phyloP scores from a whole-genome alignment of 169 alveolate genomes.

The Eimeria necatrix region DNA sequence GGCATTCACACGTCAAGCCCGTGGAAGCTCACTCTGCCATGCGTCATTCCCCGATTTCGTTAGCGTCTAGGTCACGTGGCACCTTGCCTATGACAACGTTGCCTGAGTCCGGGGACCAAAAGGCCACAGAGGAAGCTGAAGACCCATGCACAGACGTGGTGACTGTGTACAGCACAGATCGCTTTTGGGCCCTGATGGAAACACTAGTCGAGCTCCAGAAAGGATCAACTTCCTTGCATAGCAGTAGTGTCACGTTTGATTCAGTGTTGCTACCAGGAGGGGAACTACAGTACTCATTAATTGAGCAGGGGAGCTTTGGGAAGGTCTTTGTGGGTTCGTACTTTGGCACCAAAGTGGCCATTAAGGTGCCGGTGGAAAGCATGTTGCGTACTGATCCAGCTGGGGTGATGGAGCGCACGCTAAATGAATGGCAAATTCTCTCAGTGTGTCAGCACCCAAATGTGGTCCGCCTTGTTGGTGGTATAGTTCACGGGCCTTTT shows the following conservation, averaged over 20 bases:
- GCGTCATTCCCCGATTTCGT: no score
- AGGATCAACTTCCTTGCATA: slow-evolving; percentile 45
- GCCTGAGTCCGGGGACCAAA: not conserved
- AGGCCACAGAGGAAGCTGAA: not conserved
- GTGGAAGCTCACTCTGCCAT: no score
- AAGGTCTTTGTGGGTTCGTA: slow-evolving; percentile 72
- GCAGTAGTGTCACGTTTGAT: slow-evolving; percentile 74
- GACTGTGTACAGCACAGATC: slow-evolving; percentile 60
- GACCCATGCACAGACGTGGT: slow-evolving; percentile 48
- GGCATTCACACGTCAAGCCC: no score
- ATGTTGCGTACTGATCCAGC: slow-evolving; percentile 91
- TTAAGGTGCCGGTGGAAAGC: slow-evolving; percentile 91
- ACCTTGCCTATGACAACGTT: no score
- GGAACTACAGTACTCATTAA: slow-evolving; percentile 67
- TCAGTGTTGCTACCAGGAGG: slow-evolving; percentile 61
- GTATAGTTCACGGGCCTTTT: slow-evolving; percentile 91
- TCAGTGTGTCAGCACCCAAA: slow-evolving; percentile 83
- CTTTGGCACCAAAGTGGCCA: slow-evolving; percentile 87
- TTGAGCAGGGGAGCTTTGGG: slow-evolving; percentile 81
- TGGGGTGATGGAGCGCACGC: slow-evolving; percentile 92
- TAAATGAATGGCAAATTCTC: slow-evolving; percentile 93
- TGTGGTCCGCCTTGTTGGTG: slow-evolving; percentile 88
- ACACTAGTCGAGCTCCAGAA: slow-evolving; percentile 24
- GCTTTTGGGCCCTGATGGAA: slow-evolving; percentile 65
- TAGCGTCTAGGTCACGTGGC: no score